Base-by-base conservation (phyloP, 768 basidiomycete genomes). In the Trametopsis cervina region DNA sequence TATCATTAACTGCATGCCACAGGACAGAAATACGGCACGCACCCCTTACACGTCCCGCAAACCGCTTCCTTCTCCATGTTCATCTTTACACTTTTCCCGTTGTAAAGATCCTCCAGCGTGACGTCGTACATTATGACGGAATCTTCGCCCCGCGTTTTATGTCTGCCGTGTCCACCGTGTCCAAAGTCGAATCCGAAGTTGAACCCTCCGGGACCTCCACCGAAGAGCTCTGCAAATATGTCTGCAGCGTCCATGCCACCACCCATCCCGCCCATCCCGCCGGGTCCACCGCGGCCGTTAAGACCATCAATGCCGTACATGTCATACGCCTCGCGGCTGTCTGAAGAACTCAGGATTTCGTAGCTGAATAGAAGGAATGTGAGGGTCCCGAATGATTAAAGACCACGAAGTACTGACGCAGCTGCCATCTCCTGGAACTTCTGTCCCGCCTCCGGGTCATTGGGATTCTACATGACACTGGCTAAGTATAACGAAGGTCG, bases 391-490 rank as follows among this genome's bases (percentile, higher is more conserved):
- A 12, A 35, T 6, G 12, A 17, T 13, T 56, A 38, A 25, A 29
- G 27, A 44, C 22, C 29, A 41, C 4, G 42, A 29, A 44, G 21
- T 40, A 77, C 85, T 48, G 62, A 93, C 84, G 92, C 92, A 17
- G 90, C 83, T 37, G 79, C 85, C 69, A 94, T 83, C 60, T 89
- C 86, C 64, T 95, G 92, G 57, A 95, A 95, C 51, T 82, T 87
- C 54, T 81, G 74, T 51, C 78, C 78, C 17, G 92, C 92, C 57
- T 79, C 70, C 26, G 91, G 90, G 60, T 94, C 82, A 66, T 93
- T 89, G 40, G 86, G 87, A 59, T 95, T 95, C 83, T 94, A 61
- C 38, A 44, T 26, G n/a, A 15, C n/a, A 43, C 25, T 27, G 7
- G 25, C 15, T 47, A 11, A 47, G 41, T 40, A 24, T 4, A 6